Percentiles rank a stretch among this genome's conserved stretches.
Conservation (phyloP, 495 filamentous ascomycete genomes). For the Lasiosphaeria hispida region DNA sequence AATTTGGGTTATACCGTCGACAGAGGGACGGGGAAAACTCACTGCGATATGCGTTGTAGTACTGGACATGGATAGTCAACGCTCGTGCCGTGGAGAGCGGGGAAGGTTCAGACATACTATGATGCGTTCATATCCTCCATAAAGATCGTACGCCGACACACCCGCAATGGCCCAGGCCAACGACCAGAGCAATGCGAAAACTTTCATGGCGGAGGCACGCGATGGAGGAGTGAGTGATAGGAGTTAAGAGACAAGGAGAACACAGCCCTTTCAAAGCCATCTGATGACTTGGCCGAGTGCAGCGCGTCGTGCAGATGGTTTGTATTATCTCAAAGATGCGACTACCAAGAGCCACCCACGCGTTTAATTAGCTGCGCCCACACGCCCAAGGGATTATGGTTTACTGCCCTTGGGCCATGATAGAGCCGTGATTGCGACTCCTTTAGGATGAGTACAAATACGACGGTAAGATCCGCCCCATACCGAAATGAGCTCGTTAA, state of each 20-base stretch:
- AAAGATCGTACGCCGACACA: constrained; percentile 5
- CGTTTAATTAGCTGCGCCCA: too few species aligned
- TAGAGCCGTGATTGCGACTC: constrained; percentile 1
- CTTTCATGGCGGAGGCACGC: neutral
- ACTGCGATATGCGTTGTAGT: constrained; percentile 5
- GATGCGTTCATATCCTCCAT: constrained; percentile 5
- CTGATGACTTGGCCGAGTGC: neutral
- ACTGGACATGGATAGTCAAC: neutral
- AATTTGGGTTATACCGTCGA: neutral
- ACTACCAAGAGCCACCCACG: neutral
- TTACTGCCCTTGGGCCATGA: neutral
- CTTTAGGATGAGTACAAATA: constrained; percentile 1
- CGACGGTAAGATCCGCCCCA: neutral
- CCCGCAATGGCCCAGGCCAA: neutral
- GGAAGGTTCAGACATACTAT: neutral
- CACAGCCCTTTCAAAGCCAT: too few species aligned
- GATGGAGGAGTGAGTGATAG: neutral
- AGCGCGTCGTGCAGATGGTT: neutral
- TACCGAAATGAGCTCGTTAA: neutral
- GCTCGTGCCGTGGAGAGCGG: too few species aligned
- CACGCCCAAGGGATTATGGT: too few species aligned
- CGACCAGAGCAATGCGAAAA: constrained; percentile 1
- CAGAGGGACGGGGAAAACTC: neutral
- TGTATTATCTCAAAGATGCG: neutral
- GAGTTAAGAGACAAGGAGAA: neutral